Conservation (phyloP, 2,329 filamentous ascomycete species). For the Monosporascus ibericus region DNA sequence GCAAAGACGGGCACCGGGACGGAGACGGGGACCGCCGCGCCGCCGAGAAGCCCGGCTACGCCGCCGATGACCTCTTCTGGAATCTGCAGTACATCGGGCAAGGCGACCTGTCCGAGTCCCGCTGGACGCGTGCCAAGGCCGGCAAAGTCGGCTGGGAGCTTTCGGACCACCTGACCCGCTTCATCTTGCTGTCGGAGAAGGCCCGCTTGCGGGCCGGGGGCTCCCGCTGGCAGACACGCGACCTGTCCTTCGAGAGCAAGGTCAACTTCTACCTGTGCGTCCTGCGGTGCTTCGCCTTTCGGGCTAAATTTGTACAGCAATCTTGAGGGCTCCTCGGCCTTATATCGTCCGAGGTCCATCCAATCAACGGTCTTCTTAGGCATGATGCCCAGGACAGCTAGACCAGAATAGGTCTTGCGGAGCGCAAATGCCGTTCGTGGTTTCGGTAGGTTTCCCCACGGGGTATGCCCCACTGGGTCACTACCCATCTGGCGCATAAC, state of each 20-base stretch:
- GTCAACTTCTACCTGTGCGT: not conserved
- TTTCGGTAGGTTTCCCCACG: not conserved
- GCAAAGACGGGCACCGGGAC: too few relatives aligned
- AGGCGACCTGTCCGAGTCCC: not conserved
- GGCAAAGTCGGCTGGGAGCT: not conserved
- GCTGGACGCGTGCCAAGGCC: not conserved
- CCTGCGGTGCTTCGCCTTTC: not conserved
- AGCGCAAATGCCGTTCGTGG: not conserved
- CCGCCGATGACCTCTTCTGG: not conserved
- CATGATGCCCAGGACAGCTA: not conserved
- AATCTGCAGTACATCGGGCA: not conserved
- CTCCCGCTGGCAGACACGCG: not conserved
- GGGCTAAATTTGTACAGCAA: not conserved
- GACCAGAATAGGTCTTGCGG: not conserved
- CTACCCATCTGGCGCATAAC: not conserved
- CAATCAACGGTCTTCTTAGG: not conserved
- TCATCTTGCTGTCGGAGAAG: not conserved
- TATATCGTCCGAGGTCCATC: not conserved
- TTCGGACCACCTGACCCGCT: not conserved
- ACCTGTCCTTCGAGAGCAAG: not conserved
- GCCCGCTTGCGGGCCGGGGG: not conserved
- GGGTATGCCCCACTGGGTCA: not conserved
- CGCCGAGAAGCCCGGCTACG: not conserved
- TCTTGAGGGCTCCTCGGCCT: not conserved
- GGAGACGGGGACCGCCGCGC: too few relatives aligned